Conservation (phyloP, 108 stramenopile species). For the Chaetoceros tenuissimus region DNA sequence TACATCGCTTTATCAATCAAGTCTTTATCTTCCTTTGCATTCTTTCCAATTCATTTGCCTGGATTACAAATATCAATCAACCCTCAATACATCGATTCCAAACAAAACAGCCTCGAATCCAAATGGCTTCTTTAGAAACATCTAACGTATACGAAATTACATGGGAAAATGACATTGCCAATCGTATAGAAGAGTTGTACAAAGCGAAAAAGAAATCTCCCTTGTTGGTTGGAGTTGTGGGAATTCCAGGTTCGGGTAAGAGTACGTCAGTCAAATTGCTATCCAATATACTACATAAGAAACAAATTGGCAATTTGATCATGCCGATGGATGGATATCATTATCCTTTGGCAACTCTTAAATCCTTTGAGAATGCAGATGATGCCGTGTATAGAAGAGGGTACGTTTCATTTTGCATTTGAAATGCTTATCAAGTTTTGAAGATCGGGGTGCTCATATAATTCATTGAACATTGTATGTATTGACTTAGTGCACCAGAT, state of each 20-base stretch:
- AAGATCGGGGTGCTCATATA: slow-evolving; percentile 11
- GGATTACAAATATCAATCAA: too few species aligned
- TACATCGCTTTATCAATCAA: too few species aligned
- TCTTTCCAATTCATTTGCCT: too few species aligned
- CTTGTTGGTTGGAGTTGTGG: slow-evolving; percentile 29
- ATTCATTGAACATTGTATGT: not conserved
- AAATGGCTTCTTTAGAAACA: too few species aligned
- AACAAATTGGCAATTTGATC: slow-evolving; percentile 3
- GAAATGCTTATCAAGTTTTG: slow-evolving; percentile 9
- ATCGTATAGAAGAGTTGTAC: not conserved
- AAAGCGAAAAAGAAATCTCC: slow-evolving; percentile 3
- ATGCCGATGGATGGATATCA: slow-evolving; percentile 46
- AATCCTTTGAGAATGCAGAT: slow-evolving; percentile 17
- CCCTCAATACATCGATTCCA: too few species aligned
- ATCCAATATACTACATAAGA: slow-evolving; percentile 4
- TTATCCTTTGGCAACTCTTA: slow-evolving; percentile 14
- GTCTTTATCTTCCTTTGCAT: too few species aligned
- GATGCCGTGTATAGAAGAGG: slow-evolving; percentile 48
- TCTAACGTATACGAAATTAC: not conserved
- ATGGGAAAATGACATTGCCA: not conserved
- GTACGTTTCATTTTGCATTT: slow-evolving; percentile 38
- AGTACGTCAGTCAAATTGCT: slow-evolving; percentile 11
- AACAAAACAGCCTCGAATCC: too few species aligned
- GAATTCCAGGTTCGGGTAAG: slow-evolving; percentile 30
- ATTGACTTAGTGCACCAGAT: slow-evolving; percentile 10